These are phyloP conservation scores for Penicillium angulare DNA, from an alignment of 495 filamentous ascomycete genomes.

Conservation along the genomic window DNA sequence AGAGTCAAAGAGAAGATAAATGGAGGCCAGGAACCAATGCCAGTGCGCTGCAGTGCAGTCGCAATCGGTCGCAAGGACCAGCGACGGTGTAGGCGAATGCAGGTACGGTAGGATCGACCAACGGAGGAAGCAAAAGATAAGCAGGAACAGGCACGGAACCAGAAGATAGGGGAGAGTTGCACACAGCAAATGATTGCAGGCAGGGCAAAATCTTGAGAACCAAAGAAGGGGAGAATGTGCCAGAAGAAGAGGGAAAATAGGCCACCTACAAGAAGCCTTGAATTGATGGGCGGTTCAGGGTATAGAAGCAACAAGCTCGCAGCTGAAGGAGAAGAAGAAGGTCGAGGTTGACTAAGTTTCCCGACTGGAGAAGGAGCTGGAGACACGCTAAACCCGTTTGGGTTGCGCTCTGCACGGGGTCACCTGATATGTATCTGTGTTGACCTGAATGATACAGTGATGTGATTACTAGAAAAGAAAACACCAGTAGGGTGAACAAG, in stretches of 20 bases:
- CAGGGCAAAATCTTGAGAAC: neutral
- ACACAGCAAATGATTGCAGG: neutral
- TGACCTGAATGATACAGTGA: neutral
- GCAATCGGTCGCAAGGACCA: neutral
- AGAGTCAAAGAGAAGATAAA: conserved; percentile 17
- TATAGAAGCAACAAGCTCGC: conserved; percentile 5
- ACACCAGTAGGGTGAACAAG: too few relatives aligned
- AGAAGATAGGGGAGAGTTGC: neutral
- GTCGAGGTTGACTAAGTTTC: conserved; percentile 1
- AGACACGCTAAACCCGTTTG: neutral
- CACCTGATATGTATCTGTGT: neutral
- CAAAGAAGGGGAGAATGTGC: conserved; percentile 17
- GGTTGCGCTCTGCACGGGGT: neutral
- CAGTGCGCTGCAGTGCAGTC: neutral
- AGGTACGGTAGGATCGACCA: neutral
- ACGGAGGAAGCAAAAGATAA: conserved; percentile 1
- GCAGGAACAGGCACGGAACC: neutral
- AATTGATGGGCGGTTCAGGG: conserved; percentile 13
- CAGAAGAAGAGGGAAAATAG: conserved; percentile 29
- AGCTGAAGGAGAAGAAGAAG: conserved; percentile 14
- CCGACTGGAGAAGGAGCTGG: conserved; percentile 7
- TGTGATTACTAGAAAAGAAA: neutral
- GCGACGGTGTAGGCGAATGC: neutral
- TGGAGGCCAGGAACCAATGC: conserved; percentile 15
- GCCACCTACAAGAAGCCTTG: conserved; percentile 51